phyloP scores from a whole-genome alignment of 306 rosid genomes.

The Rubus idaeus region DNA sequence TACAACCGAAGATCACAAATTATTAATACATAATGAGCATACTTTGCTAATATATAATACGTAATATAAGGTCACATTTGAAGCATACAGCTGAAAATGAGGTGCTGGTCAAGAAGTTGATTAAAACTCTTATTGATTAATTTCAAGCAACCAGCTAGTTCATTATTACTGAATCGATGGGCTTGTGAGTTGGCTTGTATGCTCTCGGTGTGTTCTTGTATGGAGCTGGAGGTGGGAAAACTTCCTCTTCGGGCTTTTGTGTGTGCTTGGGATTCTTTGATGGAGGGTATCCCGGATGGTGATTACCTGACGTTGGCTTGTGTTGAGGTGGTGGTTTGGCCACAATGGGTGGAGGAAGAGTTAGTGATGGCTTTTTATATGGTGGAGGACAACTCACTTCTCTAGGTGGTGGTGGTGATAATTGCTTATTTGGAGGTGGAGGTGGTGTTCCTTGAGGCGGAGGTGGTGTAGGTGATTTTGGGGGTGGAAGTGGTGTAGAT shows the following conservation, averaged over 20 bases:
- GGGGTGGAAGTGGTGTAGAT: too few species aligned
- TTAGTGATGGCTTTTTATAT: background rate
- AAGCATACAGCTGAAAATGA: background rate
- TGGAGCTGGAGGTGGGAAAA: background rate
- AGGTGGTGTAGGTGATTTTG: background rate
- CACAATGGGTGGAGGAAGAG: background rate
- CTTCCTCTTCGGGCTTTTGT: background rate
- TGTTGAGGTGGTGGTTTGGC: background rate
- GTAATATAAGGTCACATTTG: background rate
- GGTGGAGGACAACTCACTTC: background rate
- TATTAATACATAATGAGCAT: background rate
- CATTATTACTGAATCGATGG: background rate
- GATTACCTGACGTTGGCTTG: background rate
- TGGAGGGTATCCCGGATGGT: background rate
- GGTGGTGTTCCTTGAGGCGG: background rate
- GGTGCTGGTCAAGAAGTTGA: background rate
- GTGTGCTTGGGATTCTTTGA: background rate
- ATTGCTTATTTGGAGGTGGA: background rate
- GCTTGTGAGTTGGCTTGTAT: slow-evolving; percentile 6
- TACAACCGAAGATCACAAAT: background rate
- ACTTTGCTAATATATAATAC: background rate
- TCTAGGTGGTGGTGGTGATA: background rate
- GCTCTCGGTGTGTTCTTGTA: slow-evolving; percentile 4
- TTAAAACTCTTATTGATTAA: background rate
- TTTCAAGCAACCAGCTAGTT: background rate